Percentiles rank a stretch among this genome's conserved stretches.
Conservation (phyloP, 164 flowering plant species). For the Cinnamomum micranthum region DNA sequence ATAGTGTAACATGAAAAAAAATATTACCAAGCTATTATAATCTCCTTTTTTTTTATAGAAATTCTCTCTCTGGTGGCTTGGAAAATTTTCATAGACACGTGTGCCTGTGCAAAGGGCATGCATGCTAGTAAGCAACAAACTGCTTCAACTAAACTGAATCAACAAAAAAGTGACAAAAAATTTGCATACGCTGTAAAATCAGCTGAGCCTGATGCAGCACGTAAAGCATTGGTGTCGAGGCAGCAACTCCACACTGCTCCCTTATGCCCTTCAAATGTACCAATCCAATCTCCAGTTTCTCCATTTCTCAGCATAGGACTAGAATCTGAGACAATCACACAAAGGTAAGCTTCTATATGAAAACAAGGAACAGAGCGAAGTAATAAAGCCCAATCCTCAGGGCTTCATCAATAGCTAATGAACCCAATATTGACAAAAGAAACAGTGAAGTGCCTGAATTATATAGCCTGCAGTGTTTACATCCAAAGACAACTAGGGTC, state of each 20-base stretch:
- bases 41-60: too few species aligned
- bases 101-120: not conserved
- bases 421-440: not conserved
- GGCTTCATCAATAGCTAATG: not conserved
- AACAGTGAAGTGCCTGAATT: not conserved
- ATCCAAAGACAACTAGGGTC: not conserved
- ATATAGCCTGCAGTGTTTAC: not conserved
- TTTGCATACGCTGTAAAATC: constrained; percentile 86
- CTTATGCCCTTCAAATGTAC: constrained; percentile 98
- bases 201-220: constrained; percentile 96
- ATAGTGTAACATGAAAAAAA: too few species aligned
- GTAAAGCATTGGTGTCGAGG: constrained; percentile 81
- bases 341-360: not conserved
- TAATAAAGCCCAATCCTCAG: not conserved
- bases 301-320: constrained; percentile 98
- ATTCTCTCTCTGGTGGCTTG: too few species aligned
- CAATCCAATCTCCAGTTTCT: constrained; percentile 99
- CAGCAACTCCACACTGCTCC: constrained; percentile 99
- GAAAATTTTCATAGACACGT: too few species aligned
- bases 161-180: not conserved
- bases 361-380: not conserved
- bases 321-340: constrained; percentile 48
- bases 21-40: too few species aligned
- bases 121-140: not conserved
- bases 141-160: not conserved